phyloP scores from a whole-genome alignment of 805 yeast genomes.

The Hemisphaericaspora nanyangensis region DNA sequence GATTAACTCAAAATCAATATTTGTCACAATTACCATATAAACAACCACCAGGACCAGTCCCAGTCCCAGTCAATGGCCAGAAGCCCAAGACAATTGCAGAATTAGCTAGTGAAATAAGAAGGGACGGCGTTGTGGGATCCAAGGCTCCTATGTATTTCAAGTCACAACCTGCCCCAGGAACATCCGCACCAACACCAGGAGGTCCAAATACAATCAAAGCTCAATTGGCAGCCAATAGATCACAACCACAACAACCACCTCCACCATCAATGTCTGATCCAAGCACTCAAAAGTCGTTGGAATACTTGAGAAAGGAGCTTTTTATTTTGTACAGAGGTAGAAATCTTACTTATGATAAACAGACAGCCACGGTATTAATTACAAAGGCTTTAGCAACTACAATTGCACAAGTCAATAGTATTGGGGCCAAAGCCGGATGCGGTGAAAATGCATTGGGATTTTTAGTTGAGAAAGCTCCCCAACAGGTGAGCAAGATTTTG shows the following conservation, averaged over 20 bases:
- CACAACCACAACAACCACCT: conserved; percentile 19
- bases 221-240: conserved; percentile 45
- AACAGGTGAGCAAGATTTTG: conserved; percentile 71
- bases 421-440: conserved; percentile 81
- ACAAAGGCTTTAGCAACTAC: conserved; percentile 93
- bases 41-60: neutral
- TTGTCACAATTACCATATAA: conserved; percentile 10
- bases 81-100: conserved; percentile 40
- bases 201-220: conserved; percentile 34
- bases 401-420: conserved; percentile 83
- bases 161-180: conserved; percentile 14
- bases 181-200: conserved; percentile 8
- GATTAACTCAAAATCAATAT: conserved; percentile 15
- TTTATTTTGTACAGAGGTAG: conserved; percentile 75
- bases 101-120: conserved; percentile 36
- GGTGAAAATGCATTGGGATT: conserved; percentile 75
- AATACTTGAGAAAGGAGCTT: conserved; percentile 81
- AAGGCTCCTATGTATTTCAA: conserved; percentile 34
- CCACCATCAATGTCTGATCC: conserved; percentile 9
- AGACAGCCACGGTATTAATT: conserved; percentile 75
- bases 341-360: conserved; percentile 66
- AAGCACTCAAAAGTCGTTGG: conserved; percentile 56
- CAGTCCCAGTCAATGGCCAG: conserved; percentile 9
- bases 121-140: conserved; percentile 26
- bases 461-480: conserved; percentile 76